Base-by-base conservation (phyloP, 192 early-diverging fungal species). In the Gonapodya sp. region DNA sequence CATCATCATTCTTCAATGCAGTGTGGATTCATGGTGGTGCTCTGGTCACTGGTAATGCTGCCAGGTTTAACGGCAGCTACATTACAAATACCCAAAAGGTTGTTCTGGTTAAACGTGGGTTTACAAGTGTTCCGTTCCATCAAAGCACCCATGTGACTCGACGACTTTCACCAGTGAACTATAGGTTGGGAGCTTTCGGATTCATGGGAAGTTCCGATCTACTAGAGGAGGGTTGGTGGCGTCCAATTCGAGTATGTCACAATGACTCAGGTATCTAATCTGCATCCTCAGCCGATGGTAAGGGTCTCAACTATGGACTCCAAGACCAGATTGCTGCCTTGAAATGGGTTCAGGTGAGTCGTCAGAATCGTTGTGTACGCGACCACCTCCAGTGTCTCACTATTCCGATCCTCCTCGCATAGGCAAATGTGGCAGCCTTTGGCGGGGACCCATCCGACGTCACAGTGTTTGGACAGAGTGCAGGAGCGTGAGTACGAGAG, bases 381-480 rank as follows among this genome's bases (percentile, higher is more conserved):
- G n/a, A n/a, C n/a, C n/a, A n/a, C n/a, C n/a, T n/a, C n/a, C n/a
- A n/a, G n/a, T n/a, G n/a, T n/a, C n/a, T n/a, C n/a, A n/a, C 46
- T 64, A 24, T 64, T 24, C 24, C 46, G 46, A 64, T 64, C n/a
- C n/a, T n/a, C n/a, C n/a, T 64, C 46, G 24, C 46, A 64, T 64
- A 91, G 72, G 79, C 89, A 16, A 90, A 92, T 77, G 92, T 93
- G 81, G 86, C 79, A 31, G 82, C 84, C 2, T 93, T 93, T 84
- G 91, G 91, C n/a, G 91, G 91, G 35, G 85, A 93, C 84, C 85
- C 91, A 0, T 81, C 79, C 2, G 36, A 84, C 73, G 82, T 92
- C 1, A 93, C 92, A 0, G 84, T 88, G 34, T 83, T 89, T 80
- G 92, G 92, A 0, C 85, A 90, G 79, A 88, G 86, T 35, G 92